phyloP scores from a whole-genome alignment of 768 basidiomycete species.

The Boletus insuetus region DNA sequence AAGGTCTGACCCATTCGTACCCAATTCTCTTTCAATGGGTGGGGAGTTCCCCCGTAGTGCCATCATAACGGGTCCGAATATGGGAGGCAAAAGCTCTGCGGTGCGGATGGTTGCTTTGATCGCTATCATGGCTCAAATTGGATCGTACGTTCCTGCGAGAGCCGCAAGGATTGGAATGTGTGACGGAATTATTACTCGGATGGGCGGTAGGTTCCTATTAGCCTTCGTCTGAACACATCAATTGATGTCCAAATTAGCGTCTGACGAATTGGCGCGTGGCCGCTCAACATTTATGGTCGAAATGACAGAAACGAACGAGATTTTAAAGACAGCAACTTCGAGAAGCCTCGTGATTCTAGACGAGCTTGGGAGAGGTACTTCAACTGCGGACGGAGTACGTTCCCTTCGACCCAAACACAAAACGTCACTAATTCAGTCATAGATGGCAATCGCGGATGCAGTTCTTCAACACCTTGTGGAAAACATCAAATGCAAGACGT shows the following conservation, averaged over 20 bases:
- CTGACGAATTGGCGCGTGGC: slow-evolving; percentile 82
- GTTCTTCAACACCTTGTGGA: slow-evolving; percentile 71
- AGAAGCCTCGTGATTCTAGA: slow-evolving; percentile 88
- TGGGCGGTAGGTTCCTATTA: slow-evolving; percentile 64
- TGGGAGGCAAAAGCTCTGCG: slow-evolving; percentile 85
- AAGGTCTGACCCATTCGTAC: slow-evolving; percentile 77
- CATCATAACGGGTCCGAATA: slow-evolving; percentile 83
- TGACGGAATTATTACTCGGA: slow-evolving; percentile 83
- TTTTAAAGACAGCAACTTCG: slow-evolving; percentile 70
- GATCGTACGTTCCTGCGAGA: slow-evolving; percentile 84
- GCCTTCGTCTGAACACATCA: background rate
- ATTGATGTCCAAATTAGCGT: slow-evolving; percentile 46
- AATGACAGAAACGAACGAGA: slow-evolving; percentile 90
- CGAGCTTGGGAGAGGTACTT: slow-evolving; percentile 86
- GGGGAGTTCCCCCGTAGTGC: slow-evolving; percentile 50
- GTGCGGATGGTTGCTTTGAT: slow-evolving; percentile 79
- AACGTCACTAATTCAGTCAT: slow-evolving; percentile 3
- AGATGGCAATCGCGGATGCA: slow-evolving; percentile 88
- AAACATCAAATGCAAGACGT: slow-evolving; percentile 59
- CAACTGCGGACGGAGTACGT: slow-evolving; percentile 83
- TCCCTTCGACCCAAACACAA: background rate
- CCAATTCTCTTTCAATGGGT: slow-evolving; percentile 74
- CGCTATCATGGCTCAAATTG: slow-evolving; percentile 81
- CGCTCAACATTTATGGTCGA: slow-evolving; percentile 98
- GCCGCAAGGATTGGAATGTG: slow-evolving; percentile 73